Evolutionary conservation across 2,329 filamentous ascomycete species (phyloP), one percentile per base, ranked within the genome.

Genomic region (Penicillium sp.): DNA sequence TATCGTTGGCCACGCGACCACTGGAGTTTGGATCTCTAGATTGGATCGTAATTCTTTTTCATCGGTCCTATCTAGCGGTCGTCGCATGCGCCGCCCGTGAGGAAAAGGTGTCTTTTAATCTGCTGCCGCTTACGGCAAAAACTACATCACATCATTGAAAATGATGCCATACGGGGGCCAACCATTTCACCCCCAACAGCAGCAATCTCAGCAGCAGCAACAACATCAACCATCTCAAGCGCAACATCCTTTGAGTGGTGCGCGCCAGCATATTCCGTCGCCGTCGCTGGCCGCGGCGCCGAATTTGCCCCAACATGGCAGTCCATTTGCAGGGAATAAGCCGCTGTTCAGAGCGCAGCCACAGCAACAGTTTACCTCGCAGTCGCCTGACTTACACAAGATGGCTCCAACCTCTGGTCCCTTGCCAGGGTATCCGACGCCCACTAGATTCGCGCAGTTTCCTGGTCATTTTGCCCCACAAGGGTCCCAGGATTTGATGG

Each of bases 101-200:
- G 46, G 50, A 33, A 46, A 20, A 30, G 35, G 27, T 28, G 11
- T 22, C 43, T 40, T 53, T 38, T 48, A 39, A 53, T 54, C 40
- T 27, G 51, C 46, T 51, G 42, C 54, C 55, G 57, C 57, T 58
- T 48, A 53, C 50, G 50, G 50, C 48, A 44, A 54, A 54, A 41
- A 36, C 45, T 48, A 42, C 31, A 50, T 38, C 44, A 50, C 46
- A 31, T 62, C 48, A 50, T 40, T 52, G 41, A 69, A 64, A 44
- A 70, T 70, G 68, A 70, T 70, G 67, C 64, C 63, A 46, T 70
- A 69, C 60, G 65, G 65, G 46, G 65, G 66, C 48, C 65, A 65
- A 48, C 55, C 60, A 20, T 68, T 65, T 46, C 60, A 67, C 46
- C 60, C 61, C 38, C 62, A 65, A 43, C 47, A 55, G 36, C 60